Evolutionary conservation across 2,329 filamentous ascomycete species (phyloP).

Genomic region (Graphilbum ipis-grandicollis): DNA sequence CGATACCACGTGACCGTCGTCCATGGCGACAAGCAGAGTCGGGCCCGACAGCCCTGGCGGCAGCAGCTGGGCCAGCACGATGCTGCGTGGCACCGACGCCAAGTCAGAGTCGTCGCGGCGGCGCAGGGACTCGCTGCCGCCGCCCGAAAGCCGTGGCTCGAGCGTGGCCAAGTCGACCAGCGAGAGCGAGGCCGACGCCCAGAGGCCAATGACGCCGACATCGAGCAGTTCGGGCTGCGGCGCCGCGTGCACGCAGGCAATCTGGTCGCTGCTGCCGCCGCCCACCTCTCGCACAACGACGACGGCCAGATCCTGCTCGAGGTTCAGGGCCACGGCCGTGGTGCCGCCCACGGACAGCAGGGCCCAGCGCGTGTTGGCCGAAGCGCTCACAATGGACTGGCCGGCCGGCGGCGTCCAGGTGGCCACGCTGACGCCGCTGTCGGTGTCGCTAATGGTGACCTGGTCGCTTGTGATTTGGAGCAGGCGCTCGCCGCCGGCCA

Average conservation of each 20-base stretch:
- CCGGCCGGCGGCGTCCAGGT: constrained; percentile 37
- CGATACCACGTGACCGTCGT: constrained; percentile 78
- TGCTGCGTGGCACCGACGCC: constrained; percentile 65
- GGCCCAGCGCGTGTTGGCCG: constrained; percentile 51
- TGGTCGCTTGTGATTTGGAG: constrained; percentile 59
- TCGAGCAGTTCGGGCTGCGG: constrained; percentile 38
- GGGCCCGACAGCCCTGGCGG: constrained; percentile 38
- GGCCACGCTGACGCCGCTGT: constrained; percentile 25
- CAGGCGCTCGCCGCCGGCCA: constrained; percentile 34
- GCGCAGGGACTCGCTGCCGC: constrained; percentile 46
- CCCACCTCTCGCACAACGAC: constrained; percentile 41
- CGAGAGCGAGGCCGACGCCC: constrained; percentile 64
- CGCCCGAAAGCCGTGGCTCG: constrained; percentile 30
- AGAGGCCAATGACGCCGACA: constrained; percentile 72
- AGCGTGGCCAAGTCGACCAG: constrained; percentile 54
- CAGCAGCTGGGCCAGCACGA: constrained; percentile 65
- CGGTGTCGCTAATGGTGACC: constrained; percentile 43
- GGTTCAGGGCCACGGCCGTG: constrained; percentile 50
- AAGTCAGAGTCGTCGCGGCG: constrained; percentile 39
- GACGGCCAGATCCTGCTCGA: constrained; percentile 38
- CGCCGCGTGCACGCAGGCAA: constrained; percentile 71
- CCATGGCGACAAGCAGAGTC: constrained; percentile 76
- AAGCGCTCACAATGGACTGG: constrained; percentile 57
- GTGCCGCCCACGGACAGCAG: constrained; percentile 63
- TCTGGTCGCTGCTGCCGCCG: constrained; percentile 53